Percentiles rank a stretch among this genome's conserved stretches.
phyloP scores from a whole-genome alignment of 768 basidiomycete species.

The Rhodotorula diobovata region DNA sequence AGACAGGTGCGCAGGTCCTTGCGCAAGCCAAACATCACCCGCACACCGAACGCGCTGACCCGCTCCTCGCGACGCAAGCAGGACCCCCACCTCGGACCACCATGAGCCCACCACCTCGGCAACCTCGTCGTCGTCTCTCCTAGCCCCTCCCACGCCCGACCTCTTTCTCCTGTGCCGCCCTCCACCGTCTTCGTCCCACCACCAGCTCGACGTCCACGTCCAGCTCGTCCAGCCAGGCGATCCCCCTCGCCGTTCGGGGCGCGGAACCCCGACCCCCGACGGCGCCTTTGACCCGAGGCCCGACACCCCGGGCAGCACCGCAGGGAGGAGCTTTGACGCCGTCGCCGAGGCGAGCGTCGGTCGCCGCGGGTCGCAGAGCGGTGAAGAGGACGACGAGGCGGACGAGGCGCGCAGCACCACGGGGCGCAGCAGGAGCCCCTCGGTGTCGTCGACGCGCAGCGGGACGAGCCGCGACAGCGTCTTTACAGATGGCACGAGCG shows the following conservation, averaged over 20 bases:
- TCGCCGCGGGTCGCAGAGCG: background rate
- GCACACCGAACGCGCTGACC: too few relatives aligned
- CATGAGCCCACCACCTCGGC: too few relatives aligned
- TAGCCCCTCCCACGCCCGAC: constrained; percentile 15
- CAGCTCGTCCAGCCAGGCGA: constrained; percentile 68
- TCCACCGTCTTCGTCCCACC: constrained; percentile 75
- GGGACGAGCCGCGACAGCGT: constrained; percentile 7
- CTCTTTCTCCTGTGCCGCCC: constrained; percentile 69
- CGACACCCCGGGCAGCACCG: background rate
- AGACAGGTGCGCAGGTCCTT: too few relatives aligned
- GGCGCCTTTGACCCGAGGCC: too few relatives aligned
- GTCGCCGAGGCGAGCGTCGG: constrained; percentile 27
- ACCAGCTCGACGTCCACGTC: constrained; percentile 83
- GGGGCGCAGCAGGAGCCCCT: background rate
- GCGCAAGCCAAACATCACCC: too few relatives aligned
- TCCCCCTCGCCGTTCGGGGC: background rate
- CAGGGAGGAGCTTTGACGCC: constrained; percentile 10
- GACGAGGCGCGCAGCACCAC: background rate
- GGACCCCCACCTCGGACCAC: too few relatives aligned
- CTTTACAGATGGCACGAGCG: background rate
- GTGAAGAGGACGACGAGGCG: background rate
- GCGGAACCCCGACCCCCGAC: background rate
- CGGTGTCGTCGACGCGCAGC: background rate
- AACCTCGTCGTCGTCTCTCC: background rate
- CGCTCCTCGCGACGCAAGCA: too few relatives aligned